Evolutionary conservation across 1,284 basidiomycete genomes (phyloP).

Genomic region (Coniophora puteana): DNA sequence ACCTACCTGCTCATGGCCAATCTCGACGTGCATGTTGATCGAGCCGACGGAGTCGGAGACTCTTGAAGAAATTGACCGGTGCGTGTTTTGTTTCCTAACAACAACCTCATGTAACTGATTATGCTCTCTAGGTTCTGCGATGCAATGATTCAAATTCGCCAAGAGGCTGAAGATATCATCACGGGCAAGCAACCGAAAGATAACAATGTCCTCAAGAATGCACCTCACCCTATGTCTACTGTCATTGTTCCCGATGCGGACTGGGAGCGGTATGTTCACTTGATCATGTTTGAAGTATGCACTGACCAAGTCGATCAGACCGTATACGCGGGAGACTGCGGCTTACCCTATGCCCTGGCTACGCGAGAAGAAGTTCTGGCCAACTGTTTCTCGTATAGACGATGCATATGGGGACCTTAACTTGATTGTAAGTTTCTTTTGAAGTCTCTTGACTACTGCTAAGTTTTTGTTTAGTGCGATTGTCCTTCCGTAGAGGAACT

Average conservation of each 20-base stretch:
- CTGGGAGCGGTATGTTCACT: conserved; percentile 75
- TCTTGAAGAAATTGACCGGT: conserved; percentile 86
- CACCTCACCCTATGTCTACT: conserved; percentile 85
- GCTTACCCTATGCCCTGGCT: conserved; percentile 82
- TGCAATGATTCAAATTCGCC: conserved; percentile 93
- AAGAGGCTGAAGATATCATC: conserved; percentile 87
- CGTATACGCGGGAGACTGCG: conserved; percentile 83
- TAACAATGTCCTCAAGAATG: conserved; percentile 91
- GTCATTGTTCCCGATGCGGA: conserved; percentile 67
- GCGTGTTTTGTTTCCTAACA: conserved; percentile 9
- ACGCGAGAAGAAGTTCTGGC: conserved; percentile 90
- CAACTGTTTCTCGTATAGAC: conserved; percentile 84
- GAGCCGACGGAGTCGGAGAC: conserved; percentile 95
- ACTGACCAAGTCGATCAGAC: conserved; percentile 43
- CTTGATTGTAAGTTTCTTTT: conserved; percentile 57
- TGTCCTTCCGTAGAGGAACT: conserved; percentile 86
- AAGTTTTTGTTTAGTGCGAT: conserved; percentile 58
- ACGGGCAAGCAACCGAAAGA: conserved; percentile 82
- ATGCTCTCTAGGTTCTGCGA: conserved; percentile 80
- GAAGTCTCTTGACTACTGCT: conserved; percentile 8
- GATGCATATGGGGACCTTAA: conserved; percentile 87
- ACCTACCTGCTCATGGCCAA: conserved; percentile 93
- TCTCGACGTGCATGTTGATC: conserved; percentile 91
- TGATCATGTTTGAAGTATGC: background rate
- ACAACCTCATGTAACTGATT: conserved; percentile 3